Conservation (phyloP, 371 early-diverging fungal species). For the Lichtheimia corymbifera region DNA sequence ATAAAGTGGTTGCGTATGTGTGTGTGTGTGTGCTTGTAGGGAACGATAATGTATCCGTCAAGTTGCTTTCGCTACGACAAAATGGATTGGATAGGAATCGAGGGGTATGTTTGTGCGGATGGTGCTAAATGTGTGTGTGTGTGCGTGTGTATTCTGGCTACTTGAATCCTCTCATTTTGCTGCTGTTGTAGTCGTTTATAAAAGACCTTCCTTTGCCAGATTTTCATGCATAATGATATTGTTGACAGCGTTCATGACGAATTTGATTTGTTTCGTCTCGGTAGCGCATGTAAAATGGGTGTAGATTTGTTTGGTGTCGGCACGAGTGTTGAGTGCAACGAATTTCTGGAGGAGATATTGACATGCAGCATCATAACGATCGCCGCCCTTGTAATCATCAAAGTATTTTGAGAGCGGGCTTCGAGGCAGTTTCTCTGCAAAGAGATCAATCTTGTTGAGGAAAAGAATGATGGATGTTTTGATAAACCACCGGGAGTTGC, state of each 20-base stretch:
- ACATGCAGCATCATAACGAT: conserved; percentile 66
- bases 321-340: conserved; percentile 40
- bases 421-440: conserved; percentile 67
- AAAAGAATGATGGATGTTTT: conserved; percentile 83
- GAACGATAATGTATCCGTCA: no score
- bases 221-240: conserved; percentile 72
- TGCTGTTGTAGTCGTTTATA: conserved; percentile 32
- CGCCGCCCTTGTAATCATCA: conserved; percentile 71
- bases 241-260: conserved; percentile 75
- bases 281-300: conserved; percentile 65
- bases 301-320: conserved; percentile 47
- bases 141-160: no score
- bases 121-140: no score
- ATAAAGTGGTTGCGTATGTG: no score
- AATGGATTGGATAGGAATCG: no score
- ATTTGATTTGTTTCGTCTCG: conserved; percentile 74
- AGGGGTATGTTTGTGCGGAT: no score
- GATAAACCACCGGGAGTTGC: conserved; percentile 78
- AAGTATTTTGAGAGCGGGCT: conserved; percentile 70
- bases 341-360: conserved; percentile 48
- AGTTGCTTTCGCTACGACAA: no score
- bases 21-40: no score
- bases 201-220: conserved; percentile 63
- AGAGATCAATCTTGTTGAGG: conserved; percentile 84
- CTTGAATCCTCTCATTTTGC: no score